Conservation (phyloP, 768 basidiomycete genomes). For the Lentinula sp. region DNA sequence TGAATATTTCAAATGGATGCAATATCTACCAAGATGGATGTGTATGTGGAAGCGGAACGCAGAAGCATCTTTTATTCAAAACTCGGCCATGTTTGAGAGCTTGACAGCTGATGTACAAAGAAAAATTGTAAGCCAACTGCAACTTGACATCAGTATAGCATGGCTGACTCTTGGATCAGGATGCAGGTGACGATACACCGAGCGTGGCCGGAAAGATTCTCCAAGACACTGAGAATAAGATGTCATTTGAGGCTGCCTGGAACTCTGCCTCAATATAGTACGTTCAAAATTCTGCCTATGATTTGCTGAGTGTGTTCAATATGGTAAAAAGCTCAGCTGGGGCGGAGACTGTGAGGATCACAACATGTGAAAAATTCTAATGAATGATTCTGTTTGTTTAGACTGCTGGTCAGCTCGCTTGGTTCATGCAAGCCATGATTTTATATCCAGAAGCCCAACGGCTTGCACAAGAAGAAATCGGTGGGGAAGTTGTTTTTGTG, state of each 20-base stretch:
- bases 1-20: slow-evolving; percentile 16
- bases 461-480: slow-evolving; percentile 28
- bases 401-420: slow-evolving; percentile 28
- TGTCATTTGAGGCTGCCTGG: not conserved
- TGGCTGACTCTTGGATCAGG: not conserved
- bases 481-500: not conserved
- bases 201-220: not conserved
- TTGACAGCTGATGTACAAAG: slow-evolving; percentile 3
- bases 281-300: not conserved
- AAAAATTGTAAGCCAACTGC: too few species aligned
- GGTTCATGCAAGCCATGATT: slow-evolving; percentile 30
- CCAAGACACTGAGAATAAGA: not conserved
- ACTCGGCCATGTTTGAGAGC: slow-evolving; percentile 13
- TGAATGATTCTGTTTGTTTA: slow-evolving; percentile 10
- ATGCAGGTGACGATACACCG: not conserved
- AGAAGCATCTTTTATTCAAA: slow-evolving; percentile 7
- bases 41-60: slow-evolving; percentile 22
- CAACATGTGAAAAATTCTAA: too few species aligned
- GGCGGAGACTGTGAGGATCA: slow-evolving; percentile 2
- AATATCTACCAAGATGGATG: slow-evolving; percentile 20
- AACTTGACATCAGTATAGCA: not conserved
- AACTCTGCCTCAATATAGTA: not conserved
- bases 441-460: slow-evolving; percentile 26
- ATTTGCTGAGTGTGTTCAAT: not conserved
- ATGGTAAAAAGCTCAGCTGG: not conserved